A percentile compares a stretch with the other conserved stretches of the same genome.
phyloP scores from a whole-genome alignment of 352 stramenopile species.

The Globisporangium nagaii region DNA sequence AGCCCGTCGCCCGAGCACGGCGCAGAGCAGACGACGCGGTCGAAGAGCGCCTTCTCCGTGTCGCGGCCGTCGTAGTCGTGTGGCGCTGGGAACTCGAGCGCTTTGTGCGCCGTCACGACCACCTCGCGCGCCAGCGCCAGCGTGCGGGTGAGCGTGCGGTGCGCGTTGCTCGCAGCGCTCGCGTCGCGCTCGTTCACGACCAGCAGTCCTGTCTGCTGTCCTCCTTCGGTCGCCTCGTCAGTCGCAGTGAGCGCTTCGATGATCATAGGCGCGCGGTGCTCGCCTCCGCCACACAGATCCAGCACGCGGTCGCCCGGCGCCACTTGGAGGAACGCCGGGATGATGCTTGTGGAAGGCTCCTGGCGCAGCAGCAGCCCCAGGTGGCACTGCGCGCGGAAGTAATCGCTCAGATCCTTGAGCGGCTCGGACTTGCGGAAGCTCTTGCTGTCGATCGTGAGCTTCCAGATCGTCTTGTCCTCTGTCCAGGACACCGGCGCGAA shows the following conservation, averaged over 20 bases:
- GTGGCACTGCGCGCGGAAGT: slow-evolving; percentile 87
- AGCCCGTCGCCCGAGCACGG: slow-evolving; percentile 80
- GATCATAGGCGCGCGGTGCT: slow-evolving; percentile 60
- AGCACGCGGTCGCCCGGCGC: slow-evolving; percentile 74
- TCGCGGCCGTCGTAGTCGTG: slow-evolving; percentile 6
- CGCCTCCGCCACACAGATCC: slow-evolving; percentile 63
- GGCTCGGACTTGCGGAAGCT: slow-evolving; percentile 83
- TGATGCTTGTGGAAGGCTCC: slow-evolving; percentile 95
- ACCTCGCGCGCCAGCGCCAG: slow-evolving; percentile 40
- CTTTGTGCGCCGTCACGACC: slow-evolving; percentile 69
- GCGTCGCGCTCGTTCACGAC: slow-evolving; percentile 75
- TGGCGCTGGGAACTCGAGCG: slow-evolving; percentile 58
- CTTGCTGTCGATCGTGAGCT: slow-evolving; percentile 70
- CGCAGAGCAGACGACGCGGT: slow-evolving; percentile 69
- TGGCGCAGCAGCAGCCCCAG: slow-evolving; percentile 90
- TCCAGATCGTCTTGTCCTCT: slow-evolving; percentile 64
- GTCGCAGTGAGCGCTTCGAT: slow-evolving; percentile 21
- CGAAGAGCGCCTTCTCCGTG: slow-evolving; percentile 36
- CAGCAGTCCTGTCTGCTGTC: slow-evolving; percentile 22
- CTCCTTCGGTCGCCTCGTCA: neutral
- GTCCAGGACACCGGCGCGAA: slow-evolving; percentile 68
- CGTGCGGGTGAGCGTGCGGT: slow-evolving; percentile 50
- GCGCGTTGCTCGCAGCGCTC: slow-evolving; percentile 37
- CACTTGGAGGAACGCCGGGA: slow-evolving; percentile 91
- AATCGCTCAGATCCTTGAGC: slow-evolving; percentile 89